Evolutionary conservation across 2,329 filamentous ascomycete genomes (phyloP), one percentile per base, ranked within the genome.

Genomic region (Diaporthe longicolla): DNA sequence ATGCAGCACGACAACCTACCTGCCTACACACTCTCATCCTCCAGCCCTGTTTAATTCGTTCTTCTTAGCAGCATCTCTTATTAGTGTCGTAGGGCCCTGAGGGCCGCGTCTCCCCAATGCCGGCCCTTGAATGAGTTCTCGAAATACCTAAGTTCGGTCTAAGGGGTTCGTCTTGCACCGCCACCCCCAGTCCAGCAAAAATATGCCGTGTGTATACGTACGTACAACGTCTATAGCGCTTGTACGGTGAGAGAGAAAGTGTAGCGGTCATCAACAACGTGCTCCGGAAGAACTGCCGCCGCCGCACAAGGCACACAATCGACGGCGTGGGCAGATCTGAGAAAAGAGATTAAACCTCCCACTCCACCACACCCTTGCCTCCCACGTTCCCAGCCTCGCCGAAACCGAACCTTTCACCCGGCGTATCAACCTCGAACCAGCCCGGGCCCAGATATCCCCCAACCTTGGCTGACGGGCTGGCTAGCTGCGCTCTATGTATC

Each of bases 231-330:
- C 37, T 10, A 37, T 65, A 45, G 61, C 2, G 13, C 24, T 9
- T 21, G 43, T 26, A 24, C 40, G 15, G 15, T 8, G 26, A 24
- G 15, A 4, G 26, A 13, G 10, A 17, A 13, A 54, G 32, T 68
- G 63, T 54, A 68, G 63, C 48, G 21, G 63, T 68, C 63, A 68
- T 68, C 63, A 54, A 32, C 48, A 40, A 24, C 45, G 35, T 37
- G 63, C 48, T 8, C 63, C 63, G 48, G 63, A 54, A 54, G 63
- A 54, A 54, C 63, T 68, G 32, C 63, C n/a, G 63, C 48, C 63
- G 48, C 45, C 45, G 15, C 13, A 37, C 29, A 54, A 29, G 32
- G 26, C 63, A 48, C 40, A 19, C 15, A n/a, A 65, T 65, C 59
- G 40, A 48, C 40, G 26, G 10, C 6, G 21, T 11, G 21, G 19